Evolutionary conservation across 23 red algal species (phyloP).

Genomic region (Gracilariopsis chorda): DNA sequence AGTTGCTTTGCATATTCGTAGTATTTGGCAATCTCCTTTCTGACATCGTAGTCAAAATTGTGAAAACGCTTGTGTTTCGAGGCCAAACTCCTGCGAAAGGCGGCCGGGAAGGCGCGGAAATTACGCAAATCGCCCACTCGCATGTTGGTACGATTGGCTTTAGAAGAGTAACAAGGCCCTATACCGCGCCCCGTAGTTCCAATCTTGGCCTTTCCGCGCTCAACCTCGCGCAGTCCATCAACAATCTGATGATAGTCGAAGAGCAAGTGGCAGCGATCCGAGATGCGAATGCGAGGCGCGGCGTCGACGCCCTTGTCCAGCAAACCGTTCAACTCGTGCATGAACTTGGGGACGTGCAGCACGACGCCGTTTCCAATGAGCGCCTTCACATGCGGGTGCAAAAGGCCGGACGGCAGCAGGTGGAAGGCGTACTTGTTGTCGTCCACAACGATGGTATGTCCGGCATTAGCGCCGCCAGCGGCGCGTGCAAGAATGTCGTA

Average conservation of each 20-base stretch:
- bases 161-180: constrained; percentile 89
- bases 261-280: constrained; percentile 88
- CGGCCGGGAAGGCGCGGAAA: constrained; percentile 78
- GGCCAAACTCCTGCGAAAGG: constrained; percentile 62
- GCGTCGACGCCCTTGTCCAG: constrained; percentile 27
- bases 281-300: constrained; percentile 35
- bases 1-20: constrained; percentile 78
- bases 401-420: constrained; percentile 88
- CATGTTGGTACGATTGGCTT: constrained; percentile 87
- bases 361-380: constrained; percentile 99
- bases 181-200: constrained; percentile 91
- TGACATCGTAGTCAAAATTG: constrained; percentile 83
- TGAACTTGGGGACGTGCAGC: constrained; percentile 82
- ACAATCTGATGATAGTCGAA: constrained; percentile 98
- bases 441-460: constrained; percentile 97
- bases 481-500: constrained; percentile 90
- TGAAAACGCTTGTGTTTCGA: constrained; percentile 81
- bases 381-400: constrained; percentile 62
- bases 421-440: constrained; percentile 95
- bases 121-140: constrained; percentile 91
- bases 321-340: constrained; percentile 56
- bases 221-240: constrained; percentile 88
- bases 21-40: constrained; percentile 86
- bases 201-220: constrained; percentile 88
- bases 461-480: constrained; percentile 94